Evolutionary conservation across 2,329 filamentous ascomycete species (phyloP).

Genomic region (Cytospora leucostoma): DNA sequence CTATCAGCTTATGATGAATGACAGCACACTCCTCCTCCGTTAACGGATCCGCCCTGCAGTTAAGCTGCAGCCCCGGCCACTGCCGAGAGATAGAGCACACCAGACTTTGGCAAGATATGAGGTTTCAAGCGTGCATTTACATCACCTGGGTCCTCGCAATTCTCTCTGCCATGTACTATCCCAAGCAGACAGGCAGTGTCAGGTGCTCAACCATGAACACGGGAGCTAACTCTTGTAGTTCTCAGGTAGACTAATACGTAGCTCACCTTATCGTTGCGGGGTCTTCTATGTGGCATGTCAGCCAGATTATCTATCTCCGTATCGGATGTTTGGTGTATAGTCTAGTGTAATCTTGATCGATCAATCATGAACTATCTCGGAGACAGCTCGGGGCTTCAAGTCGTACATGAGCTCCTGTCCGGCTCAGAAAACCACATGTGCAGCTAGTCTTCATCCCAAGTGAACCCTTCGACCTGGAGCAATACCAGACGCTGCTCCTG

Average conservation of each 20-base stretch:
- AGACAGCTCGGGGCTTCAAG: conserved; percentile 14
- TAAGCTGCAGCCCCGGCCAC: background rate
- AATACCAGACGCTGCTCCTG: background rate
- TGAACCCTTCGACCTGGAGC: background rate
- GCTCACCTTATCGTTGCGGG: conserved; percentile 26
- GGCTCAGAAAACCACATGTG: background rate
- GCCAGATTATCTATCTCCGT: conserved; percentile 14
- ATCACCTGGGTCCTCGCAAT: background rate
- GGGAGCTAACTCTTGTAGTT: conserved; percentile 1
- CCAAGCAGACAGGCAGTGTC: background rate
- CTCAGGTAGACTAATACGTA: background rate
- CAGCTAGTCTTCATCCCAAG: background rate
- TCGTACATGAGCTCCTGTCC: background rate
- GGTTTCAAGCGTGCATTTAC: background rate
- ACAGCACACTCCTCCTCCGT: background rate
- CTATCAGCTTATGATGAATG: background rate
- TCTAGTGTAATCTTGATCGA: conserved; percentile 4
- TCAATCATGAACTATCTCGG: conserved; percentile 16
- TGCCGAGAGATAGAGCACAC: conserved; percentile 4
- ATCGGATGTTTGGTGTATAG: conserved; percentile 16
- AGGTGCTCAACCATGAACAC: background rate
- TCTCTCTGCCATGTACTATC: background rate
- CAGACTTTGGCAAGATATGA: background rate
- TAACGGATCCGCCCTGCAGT: conserved; percentile 1
- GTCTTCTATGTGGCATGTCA: conserved; percentile 13